Conservation (phyloP, 495 filamentous ascomycete species). For the Neurospora hispaniola region DNA sequence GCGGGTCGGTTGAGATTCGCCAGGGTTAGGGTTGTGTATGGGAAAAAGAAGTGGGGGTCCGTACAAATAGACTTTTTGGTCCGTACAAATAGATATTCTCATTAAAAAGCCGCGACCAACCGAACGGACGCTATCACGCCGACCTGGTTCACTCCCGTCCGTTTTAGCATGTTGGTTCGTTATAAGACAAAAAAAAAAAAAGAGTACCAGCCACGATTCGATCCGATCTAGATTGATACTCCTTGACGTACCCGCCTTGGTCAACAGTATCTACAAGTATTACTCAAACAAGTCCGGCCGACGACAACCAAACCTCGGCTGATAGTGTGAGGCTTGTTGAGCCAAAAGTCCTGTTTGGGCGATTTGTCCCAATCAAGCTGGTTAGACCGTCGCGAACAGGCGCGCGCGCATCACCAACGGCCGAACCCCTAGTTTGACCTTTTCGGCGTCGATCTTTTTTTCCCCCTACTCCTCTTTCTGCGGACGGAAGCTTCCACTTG, state of each 20-base stretch:
- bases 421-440: not conserved
- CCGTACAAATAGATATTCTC: too few species aligned
- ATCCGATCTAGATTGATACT: not conserved
- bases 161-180: not conserved
- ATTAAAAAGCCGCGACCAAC: not conserved
- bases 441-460: not conserved
- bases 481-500: not conserved
- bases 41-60: too few species aligned
- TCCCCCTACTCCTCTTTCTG: not conserved
- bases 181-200: not conserved
- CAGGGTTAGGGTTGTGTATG: too few species aligned
- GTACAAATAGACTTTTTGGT: too few species aligned
- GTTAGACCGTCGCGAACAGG: not conserved
- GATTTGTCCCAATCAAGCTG: not conserved
- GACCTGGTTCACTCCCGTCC: not conserved
- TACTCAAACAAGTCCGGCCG: not conserved
- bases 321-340: not conserved
- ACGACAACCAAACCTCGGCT: not conserved
- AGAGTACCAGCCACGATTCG: not conserved
- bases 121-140: not conserved
- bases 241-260: not conserved
- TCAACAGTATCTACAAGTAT: not conserved
- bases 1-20: fast-evolving
- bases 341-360: not conserved
- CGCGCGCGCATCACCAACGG: not conserved